Conservation (phyloP, 805 yeast genomes). For the Maudiozyma pseudohumilis region DNA sequence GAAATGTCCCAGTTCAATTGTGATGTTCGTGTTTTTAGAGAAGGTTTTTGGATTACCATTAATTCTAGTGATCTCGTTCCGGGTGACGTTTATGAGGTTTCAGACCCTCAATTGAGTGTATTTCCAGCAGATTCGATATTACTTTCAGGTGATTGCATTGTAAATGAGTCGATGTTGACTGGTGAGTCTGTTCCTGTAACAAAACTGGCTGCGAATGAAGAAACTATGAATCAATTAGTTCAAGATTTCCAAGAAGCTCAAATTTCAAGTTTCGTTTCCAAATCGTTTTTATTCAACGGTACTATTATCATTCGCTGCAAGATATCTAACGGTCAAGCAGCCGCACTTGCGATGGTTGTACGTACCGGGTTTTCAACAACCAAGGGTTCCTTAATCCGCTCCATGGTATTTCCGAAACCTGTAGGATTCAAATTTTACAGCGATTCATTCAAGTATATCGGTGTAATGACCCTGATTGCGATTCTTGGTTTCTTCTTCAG, state of each 20-base stretch:
- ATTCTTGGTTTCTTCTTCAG: conserved; percentile 73
- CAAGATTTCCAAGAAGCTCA: conserved; percentile 46
- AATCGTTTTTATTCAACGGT: conserved; percentile 75
- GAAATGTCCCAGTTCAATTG: conserved; percentile 68
- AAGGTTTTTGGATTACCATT: conserved; percentile 83
- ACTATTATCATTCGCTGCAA: conserved; percentile 81
- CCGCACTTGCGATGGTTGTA: conserved; percentile 75
- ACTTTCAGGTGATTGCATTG: conserved; percentile 85
- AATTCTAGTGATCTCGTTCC: conserved; percentile 78
- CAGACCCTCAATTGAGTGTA: conserved; percentile 64
- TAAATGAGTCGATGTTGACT: conserved; percentile 96
- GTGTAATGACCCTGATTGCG: conserved; percentile 86
- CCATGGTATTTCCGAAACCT: conserved; percentile 96
- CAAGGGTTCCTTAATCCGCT: conserved; percentile 84
- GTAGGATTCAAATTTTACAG: conserved; percentile 84
- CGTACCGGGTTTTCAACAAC: conserved; percentile 93
- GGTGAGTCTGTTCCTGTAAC: conserved; percentile 98
- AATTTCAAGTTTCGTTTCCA: conserved; percentile 56
- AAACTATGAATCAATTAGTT: conserved; percentile 45
- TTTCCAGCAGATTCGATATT: conserved; percentile 88
- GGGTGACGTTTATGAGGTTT: conserved; percentile 88
- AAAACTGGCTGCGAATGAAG: conserved; percentile 56
- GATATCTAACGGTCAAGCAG: conserved; percentile 40
- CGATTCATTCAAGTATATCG: conserved; percentile 93
- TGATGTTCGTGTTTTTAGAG: conserved; percentile 81